A percentile compares a stretch with the other conserved stretches of the same genome.
These are phyloP conservation scores for Falciphora oryzae DNA, from an alignment of 2,329 filamentous ascomycete genomes.

Conservation along the genomic window DNA sequence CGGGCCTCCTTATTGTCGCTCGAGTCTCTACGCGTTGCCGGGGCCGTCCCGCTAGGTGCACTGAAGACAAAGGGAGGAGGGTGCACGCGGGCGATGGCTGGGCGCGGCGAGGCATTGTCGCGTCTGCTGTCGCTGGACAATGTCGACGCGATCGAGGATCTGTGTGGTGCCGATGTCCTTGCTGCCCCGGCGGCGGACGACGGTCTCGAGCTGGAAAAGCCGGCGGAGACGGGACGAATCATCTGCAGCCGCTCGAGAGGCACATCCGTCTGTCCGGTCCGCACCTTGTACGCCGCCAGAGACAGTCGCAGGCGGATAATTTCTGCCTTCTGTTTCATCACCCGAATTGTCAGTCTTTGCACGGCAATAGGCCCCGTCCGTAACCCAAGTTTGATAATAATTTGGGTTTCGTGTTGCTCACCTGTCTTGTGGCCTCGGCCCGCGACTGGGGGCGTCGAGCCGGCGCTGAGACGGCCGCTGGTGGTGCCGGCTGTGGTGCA, in stretches of 20 bases:
- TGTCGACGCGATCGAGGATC: background rate
- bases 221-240: background rate
- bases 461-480: constrained; percentile 6
- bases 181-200: background rate
- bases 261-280: constrained; percentile 63
- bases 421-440: constrained; percentile 45
- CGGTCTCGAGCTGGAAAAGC: background rate
- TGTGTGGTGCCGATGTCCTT: background rate
- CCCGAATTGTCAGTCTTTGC: background rate
- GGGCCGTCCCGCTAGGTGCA: background rate
- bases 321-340: constrained; percentile 49
- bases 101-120: background rate
- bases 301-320: constrained; percentile 62
- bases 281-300: constrained; percentile 69
- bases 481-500: constrained; percentile 11
- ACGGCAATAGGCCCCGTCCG: no score
- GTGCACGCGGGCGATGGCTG: background rate
- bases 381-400: background rate
- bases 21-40: background rate
- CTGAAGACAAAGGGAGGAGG: background rate
- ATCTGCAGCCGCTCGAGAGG: constrained; percentile 56
- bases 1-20: background rate
- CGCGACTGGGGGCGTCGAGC: constrained; percentile 28
- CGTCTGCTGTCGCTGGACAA: background rate
- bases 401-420: constrained; percentile 22